phyloP scores from a whole-genome alignment of 106 monocot species.

The Ottelia alismoides region DNA sequence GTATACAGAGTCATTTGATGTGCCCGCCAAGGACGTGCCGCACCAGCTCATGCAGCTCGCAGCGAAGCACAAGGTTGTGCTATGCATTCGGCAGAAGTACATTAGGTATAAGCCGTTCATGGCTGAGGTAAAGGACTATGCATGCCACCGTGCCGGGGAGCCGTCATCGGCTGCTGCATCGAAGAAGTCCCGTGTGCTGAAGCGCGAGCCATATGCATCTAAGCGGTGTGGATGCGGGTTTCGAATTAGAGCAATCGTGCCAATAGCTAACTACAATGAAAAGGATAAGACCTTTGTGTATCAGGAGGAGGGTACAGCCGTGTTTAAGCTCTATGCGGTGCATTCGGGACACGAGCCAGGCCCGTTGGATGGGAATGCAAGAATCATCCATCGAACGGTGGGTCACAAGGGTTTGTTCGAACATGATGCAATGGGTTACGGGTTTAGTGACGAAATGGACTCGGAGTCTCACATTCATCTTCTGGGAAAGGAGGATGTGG shows the following conservation, averaged over 20 bases:
- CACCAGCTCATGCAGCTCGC: constrained; percentile 78
- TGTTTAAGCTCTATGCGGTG: constrained; percentile 93
- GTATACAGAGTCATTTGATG: constrained; percentile 90
- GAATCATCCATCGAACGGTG: constrained; percentile 81
- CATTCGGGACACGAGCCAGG: constrained; percentile 97
- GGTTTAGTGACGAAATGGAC: constrained; percentile 66
- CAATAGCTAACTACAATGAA: constrained; percentile 90
- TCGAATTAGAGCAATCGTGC: constrained; percentile 88
- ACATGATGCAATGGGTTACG: constrained; percentile 37
- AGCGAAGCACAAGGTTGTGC: constrained; percentile 88
- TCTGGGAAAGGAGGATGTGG: constrained; percentile 29
- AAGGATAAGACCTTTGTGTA: constrained; percentile 98
- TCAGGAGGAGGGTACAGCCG: constrained; percentile 83
- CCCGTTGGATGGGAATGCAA: constrained; percentile 83
- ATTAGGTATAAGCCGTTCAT: constrained; percentile 96
- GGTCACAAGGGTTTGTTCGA: constrained; percentile 73
- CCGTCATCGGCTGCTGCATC: constrained; percentile 32
- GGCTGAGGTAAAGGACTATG: constrained; percentile 99
- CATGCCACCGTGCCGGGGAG: constrained; percentile 92
- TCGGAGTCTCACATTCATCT: constrained; percentile 36
- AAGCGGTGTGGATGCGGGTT: constrained; percentile 97
- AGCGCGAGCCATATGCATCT: constrained; percentile 91
- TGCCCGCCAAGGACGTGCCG: constrained; percentile 79
- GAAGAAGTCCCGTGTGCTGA: constrained; percentile 65
- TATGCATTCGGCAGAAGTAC: constrained; percentile 95